Conservation (phyloP, 176 grass and related monocot species). For the Cenchrus fungigraminus region DNA sequence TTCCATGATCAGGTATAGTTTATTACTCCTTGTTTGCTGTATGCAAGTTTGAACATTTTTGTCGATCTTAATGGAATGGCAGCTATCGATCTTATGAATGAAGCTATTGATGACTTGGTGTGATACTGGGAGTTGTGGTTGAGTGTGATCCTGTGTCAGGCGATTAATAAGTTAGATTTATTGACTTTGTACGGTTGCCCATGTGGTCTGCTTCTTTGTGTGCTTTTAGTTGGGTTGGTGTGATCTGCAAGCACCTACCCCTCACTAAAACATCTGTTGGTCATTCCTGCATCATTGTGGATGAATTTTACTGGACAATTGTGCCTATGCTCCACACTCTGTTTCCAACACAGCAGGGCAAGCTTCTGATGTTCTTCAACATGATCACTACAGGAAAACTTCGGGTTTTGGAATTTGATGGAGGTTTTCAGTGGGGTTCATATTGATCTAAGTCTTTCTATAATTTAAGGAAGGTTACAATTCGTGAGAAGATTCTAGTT, state of each 20-base stretch:
- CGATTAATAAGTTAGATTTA: constrained; percentile 13
- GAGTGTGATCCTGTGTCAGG: constrained; percentile 15
- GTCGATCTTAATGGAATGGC: neutral
- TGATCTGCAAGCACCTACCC: constrained; percentile 2
- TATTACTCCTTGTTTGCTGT: constrained; percentile 1
- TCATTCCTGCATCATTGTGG: constrained; percentile 11
- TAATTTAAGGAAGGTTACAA: neutral
- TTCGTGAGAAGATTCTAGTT: neutral
- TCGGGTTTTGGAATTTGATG: neutral
- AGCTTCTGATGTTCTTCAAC: neutral
- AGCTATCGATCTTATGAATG: neutral
- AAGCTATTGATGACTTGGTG: neutral
- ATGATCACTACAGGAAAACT: neutral
- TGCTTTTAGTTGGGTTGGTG: constrained; percentile 15
- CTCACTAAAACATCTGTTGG: neutral
- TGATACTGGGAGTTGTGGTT: neutral
- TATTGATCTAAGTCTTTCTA: constrained; percentile 1
- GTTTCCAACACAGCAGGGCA: neutral
- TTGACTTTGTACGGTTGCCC: neutral
- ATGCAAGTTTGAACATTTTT: neutral
- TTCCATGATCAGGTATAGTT: constrained; percentile 65
- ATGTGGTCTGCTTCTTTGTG: neutral
- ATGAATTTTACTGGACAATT: neutral
- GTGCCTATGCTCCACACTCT: neutral
- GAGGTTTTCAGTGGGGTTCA: neutral